These are phyloP conservation scores for Podaxis pistillaris DNA, from an alignment of 768 basidiomycete genomes.

Conservation along the genomic window DNA sequence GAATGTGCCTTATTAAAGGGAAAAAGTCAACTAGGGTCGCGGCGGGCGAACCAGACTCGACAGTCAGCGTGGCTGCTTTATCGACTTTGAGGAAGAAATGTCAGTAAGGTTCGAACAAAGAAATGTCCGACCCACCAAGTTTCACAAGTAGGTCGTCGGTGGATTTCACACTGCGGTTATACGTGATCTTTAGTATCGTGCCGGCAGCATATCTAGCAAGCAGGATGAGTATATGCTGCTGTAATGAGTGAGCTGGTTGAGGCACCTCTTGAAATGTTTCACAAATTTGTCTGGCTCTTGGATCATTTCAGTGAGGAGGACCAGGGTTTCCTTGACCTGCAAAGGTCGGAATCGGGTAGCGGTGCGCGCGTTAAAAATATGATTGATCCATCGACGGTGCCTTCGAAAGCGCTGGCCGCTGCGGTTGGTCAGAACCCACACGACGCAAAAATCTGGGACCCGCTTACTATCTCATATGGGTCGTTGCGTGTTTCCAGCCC, in stretches of 20 bases:
- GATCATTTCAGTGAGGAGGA: conserved; percentile 38
- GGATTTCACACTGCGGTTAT: conserved; percentile 43
- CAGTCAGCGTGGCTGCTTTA: conserved; percentile 43
- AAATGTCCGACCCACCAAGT: conserved; percentile 30
- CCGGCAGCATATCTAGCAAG: conserved; percentile 41
- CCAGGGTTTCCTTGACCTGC: conserved; percentile 41
- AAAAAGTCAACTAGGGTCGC: conserved; percentile 51
- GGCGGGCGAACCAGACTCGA: conserved; percentile 44
- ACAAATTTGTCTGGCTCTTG: conserved; percentile 36
- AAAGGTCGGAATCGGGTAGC: conserved; percentile 37
- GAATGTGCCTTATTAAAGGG: conserved; percentile 46
- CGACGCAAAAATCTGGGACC: neutral
- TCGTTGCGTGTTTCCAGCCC: conserved; percentile 48
- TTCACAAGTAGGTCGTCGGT: conserved; percentile 42
- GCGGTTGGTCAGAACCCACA: neutral
- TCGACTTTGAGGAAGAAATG: conserved; percentile 32
- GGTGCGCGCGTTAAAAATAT: conserved; percentile 45
- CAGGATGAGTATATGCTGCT: conserved; percentile 1
- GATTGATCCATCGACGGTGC: conserved; percentile 50
- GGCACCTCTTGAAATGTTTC: conserved; percentile 43
- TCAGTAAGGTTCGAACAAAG: conserved; percentile 8
- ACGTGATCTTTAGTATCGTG: conserved; percentile 47
- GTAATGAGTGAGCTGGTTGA: neutral
- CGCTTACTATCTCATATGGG: conserved; percentile 46
- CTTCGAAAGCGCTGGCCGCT: conserved; percentile 52